A percentile compares a stretch with the other conserved stretches of the same genome.
Evolutionary conservation across 768 basidiomycete species (phyloP).

Genomic region (Phlebiopsis gigantea): DNA sequence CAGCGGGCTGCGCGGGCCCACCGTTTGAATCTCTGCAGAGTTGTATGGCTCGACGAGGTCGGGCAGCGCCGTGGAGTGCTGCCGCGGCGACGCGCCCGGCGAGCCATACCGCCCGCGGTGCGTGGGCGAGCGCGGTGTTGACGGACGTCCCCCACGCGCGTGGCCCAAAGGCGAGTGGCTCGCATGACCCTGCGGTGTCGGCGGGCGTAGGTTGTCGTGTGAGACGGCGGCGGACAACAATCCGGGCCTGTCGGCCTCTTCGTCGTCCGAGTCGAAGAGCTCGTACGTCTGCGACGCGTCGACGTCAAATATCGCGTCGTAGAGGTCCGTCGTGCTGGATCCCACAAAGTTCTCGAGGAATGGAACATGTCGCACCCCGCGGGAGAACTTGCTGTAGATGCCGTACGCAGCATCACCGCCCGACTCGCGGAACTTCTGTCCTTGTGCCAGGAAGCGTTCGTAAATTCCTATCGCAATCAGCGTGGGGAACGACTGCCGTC

Average conservation of each 20-base stretch:
- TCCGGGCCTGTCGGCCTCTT: slow-evolving; percentile 21
- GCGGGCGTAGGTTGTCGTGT: slow-evolving; percentile 4
- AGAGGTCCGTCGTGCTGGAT: slow-evolving; percentile 57
- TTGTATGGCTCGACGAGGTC: slow-evolving; percentile 17
- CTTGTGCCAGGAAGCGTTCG: slow-evolving; percentile 63
- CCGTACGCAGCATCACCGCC: slow-evolving; percentile 48
- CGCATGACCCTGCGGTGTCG: neutral
- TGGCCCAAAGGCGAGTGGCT: neutral
- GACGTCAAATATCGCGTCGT: slow-evolving; percentile 77
- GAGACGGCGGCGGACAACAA: slow-evolving; percentile 2
- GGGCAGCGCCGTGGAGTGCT: slow-evolving; percentile 23
- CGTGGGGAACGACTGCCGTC: slow-evolving; percentile 61
- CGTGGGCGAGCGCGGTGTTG: slow-evolving; percentile 9
- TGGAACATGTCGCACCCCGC: slow-evolving; percentile 68
- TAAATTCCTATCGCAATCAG: slow-evolving; percentile 73
- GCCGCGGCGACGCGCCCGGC: slow-evolving; percentile 21
- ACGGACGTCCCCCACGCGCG: neutral
- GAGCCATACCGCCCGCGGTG: slow-evolving; percentile 10
- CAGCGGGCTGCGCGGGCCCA: slow-evolving; percentile 40
- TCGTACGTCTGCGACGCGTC: slow-evolving; percentile 43
- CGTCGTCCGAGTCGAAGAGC: slow-evolving; percentile 51
- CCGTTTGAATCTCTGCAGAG: slow-evolving; percentile 20
- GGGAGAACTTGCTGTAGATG: slow-evolving; percentile 61
- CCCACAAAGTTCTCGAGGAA: slow-evolving; percentile 76
- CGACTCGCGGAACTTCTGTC: slow-evolving; percentile 44